phyloP scores from a whole-genome alignment of 148 eudicot species.

The Chenopodium quinoa region DNA sequence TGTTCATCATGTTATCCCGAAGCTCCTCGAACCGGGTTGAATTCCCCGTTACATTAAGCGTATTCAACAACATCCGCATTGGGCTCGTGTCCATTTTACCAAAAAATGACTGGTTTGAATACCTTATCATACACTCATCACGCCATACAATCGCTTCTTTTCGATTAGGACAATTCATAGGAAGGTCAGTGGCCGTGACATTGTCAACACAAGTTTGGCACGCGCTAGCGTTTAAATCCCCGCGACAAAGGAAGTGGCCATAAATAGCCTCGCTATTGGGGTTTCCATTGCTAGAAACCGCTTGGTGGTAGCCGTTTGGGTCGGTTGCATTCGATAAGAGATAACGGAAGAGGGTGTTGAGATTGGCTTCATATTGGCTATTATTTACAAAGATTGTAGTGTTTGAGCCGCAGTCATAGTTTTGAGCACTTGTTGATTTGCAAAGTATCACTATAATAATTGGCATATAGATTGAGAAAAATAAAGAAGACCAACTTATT shows the following conservation, averaged over 20 bases:
- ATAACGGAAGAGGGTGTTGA: conserved; percentile 35
- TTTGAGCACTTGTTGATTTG: background rate
- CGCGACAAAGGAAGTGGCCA: conserved; percentile 44
- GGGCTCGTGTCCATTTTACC: background rate
- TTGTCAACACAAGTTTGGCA: conserved; percentile 29
- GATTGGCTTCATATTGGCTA: conserved; percentile 36
- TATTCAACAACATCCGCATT: too few species aligned
- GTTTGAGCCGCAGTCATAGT: background rate
- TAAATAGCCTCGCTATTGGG: conserved; percentile 12
- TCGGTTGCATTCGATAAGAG: conserved; percentile 31
- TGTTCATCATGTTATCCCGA: background rate
- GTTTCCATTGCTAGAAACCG: conserved; percentile 19
- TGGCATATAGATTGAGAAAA: background rate
- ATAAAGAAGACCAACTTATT: too few species aligned
- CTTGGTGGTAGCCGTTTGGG: conserved; percentile 35
- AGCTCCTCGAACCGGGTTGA: background rate
- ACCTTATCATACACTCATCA: conserved; percentile 38
- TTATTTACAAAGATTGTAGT: conserved; percentile 22
- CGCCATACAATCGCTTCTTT: conserved; percentile 31
- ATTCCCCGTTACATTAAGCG: background rate
- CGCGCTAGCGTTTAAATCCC: conserved; percentile 20
- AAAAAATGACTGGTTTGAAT: conserved; percentile 28
- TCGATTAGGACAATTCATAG: conserved; percentile 25
- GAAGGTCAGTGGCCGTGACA: conserved; percentile 20
- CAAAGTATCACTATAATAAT: background rate